These are phyloP conservation scores for Huiozyma sinensis DNA, from an alignment of 805 yeast species.

Conservation along the genomic window DNA sequence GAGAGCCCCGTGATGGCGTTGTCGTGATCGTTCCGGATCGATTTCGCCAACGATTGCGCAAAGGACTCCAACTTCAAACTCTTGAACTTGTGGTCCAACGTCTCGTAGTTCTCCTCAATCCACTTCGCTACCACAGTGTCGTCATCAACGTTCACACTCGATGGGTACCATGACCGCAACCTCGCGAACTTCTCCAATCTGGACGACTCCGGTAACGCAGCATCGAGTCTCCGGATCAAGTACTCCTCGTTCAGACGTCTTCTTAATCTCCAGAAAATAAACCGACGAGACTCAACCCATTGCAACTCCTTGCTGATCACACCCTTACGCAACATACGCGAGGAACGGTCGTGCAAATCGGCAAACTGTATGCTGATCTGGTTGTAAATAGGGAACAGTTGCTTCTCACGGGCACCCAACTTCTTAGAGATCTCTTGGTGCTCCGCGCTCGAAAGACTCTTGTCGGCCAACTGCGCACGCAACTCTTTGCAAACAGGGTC, in stretches of 20 bases:
- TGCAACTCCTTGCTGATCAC: slow-evolving; percentile 75
- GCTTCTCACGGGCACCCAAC: slow-evolving; percentile 68
- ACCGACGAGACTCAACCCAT: slow-evolving; percentile 84
- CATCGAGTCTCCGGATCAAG: slow-evolving; percentile 61
- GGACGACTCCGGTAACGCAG: slow-evolving; percentile 45
- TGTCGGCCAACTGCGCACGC: slow-evolving; percentile 47
- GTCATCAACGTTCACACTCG: slow-evolving; percentile 52
- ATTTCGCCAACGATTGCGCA: slow-evolving; percentile 51
- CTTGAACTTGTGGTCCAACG: slow-evolving; percentile 49
- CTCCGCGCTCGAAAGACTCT: slow-evolving; percentile 50
- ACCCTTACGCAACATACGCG: slow-evolving; percentile 94
- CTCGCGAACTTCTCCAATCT: slow-evolving; percentile 80
- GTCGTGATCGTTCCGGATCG: slow-evolving; percentile 45
- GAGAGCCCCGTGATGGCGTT: slow-evolving; percentile 44
- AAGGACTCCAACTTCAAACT: slow-evolving; percentile 56
- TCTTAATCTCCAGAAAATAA: slow-evolving; percentile 97
- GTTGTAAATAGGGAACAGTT: slow-evolving; percentile 74
- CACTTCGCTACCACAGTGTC: slow-evolving; percentile 74
- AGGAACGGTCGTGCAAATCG: slow-evolving; percentile 94
- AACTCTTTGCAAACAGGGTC: slow-evolving; percentile 65
- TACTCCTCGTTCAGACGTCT: slow-evolving; percentile 92
- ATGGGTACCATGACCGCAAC: slow-evolving; percentile 78
- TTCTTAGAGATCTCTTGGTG: slow-evolving; percentile 53
- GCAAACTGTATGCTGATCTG: slow-evolving; percentile 95
- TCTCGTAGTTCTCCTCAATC: slow-evolving; percentile 69